Evolutionary conservation across 78 protist genomes (phyloP).

Genomic region (Dictyostelium brefeldianum): DNA sequence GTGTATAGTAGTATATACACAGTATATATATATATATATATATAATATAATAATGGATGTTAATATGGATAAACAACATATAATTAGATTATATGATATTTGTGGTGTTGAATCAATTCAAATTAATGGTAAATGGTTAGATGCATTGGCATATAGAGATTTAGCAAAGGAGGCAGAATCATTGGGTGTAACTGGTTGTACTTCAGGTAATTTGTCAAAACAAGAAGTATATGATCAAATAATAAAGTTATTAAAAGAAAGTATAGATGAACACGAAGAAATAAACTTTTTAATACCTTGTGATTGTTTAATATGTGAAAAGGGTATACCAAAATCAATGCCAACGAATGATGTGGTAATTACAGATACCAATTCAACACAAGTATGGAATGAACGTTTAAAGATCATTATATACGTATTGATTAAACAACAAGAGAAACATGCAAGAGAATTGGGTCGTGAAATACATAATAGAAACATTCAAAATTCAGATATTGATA

Average conservation of each 20-base stretch:
- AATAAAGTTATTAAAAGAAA: not conserved
- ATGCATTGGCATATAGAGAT: not conserved
- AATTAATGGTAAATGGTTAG: slow-evolving; percentile 13
- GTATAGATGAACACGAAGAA: not conserved
- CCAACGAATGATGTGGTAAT: not conserved
- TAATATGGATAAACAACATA: not conserved
- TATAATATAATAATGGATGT: no score
- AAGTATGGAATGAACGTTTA: slow-evolving; percentile 9
- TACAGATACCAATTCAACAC: not conserved
- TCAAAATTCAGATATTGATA: not conserved
- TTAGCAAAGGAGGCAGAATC: not conserved
- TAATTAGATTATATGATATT: not conserved
- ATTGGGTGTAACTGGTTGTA: not conserved
- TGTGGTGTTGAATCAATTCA: not conserved
- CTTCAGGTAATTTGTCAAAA: not conserved
- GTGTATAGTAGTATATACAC: no score
- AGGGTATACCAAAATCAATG: not conserved
- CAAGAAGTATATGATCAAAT: not conserved
- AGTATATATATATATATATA: no score
- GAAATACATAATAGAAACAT: not conserved
- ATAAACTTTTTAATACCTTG: not conserved
- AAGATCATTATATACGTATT: not conserved
- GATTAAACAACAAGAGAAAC: not conserved
- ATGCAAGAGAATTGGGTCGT: not conserved
- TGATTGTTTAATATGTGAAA: not conserved